phyloP scores from a whole-genome alignment of 2,329 filamentous ascomycete species.

The Trichothecium sympodiale region DNA sequence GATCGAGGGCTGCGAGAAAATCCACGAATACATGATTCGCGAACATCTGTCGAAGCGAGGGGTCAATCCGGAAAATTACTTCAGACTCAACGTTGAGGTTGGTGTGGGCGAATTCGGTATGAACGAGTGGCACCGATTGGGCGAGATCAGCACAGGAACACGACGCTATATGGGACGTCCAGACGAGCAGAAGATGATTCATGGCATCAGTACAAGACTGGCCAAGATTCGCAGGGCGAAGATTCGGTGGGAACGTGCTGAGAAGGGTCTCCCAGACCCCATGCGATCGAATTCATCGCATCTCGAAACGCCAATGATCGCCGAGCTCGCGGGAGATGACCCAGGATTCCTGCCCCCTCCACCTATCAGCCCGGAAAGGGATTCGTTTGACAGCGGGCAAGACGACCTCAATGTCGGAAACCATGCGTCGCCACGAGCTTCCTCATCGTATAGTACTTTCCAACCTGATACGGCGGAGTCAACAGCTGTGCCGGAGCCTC shows the following conservation, averaged over 20 bases:
- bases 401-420: conserved; percentile 33
- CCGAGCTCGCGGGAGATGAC: conserved; percentile 47
- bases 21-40: conserved; percentile 74
- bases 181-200: conserved; percentile 66
- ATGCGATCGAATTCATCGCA: conserved; percentile 25
- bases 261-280: conserved; percentile 30
- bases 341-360: conserved; percentile 27
- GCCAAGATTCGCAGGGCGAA: conserved; percentile 75
- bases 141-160: conserved; percentile 89
- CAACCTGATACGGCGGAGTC: neutral
- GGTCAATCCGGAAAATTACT: conserved; percentile 84
- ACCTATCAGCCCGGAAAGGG: conserved; percentile 27
- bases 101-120: conserved; percentile 96
- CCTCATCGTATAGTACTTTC: conserved; percentile 9
- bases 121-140: conserved; percentile 95
- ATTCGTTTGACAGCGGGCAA: conserved; percentile 45
- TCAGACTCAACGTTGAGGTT: conserved; percentile 90
- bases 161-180: conserved; percentile 67
- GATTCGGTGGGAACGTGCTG: conserved; percentile 46
- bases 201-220: conserved; percentile 67
- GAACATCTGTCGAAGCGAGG: conserved; percentile 67
- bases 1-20: conserved; percentile 89
- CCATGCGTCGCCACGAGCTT: conserved; percentile 7
- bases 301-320: conserved; percentile 33
- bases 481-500: no score